Evolutionary conservation across 108 stramenopile genomes (phyloP).

Genomic region (Licmophora abbreviata): DNA sequence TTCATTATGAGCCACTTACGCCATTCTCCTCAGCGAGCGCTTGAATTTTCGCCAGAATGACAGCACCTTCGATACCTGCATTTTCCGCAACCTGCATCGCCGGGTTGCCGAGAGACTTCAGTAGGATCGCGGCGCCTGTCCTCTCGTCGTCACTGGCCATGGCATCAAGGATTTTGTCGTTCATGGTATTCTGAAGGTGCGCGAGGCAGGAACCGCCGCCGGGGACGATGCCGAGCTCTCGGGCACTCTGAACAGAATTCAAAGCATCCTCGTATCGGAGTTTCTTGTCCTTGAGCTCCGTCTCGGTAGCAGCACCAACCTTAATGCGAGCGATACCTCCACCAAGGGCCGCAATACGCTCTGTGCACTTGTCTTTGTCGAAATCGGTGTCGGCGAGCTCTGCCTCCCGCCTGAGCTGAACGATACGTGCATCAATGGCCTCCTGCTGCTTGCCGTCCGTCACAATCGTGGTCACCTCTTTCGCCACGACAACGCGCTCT

Average conservation of each 20-base stretch:
- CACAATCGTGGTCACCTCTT: slow-evolving; percentile 92
- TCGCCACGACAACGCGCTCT: slow-evolving; percentile 88
- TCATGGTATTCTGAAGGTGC: slow-evolving; percentile 63
- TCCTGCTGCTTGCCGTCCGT: slow-evolving; percentile 88
- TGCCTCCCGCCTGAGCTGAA: slow-evolving; percentile 76
- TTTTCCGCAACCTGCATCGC: slow-evolving; percentile 92
- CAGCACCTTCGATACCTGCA: slow-evolving; percentile 94
- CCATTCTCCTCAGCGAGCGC: slow-evolving; percentile 67
- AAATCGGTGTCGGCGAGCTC: slow-evolving; percentile 88
- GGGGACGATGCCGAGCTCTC: slow-evolving; percentile 93
- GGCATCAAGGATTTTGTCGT: slow-evolving; percentile 57
- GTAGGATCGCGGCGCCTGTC: slow-evolving; percentile 81
- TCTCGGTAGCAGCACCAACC: slow-evolving; percentile 97
- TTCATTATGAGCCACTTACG: slow-evolving; percentile 33
- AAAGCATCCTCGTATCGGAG: slow-evolving; percentile 96
- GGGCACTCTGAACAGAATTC: slow-evolving; percentile 87
- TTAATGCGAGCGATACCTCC: slow-evolving; percentile 97
- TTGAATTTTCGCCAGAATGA: slow-evolving; percentile 89
- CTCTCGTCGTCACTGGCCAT: slow-evolving; percentile 89
- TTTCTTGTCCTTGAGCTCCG: slow-evolving; percentile 98
- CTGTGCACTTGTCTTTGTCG: slow-evolving; percentile 88
- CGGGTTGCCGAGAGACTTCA: slow-evolving; percentile 80
- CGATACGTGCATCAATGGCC: slow-evolving; percentile 82
- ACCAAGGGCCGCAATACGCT: slow-evolving; percentile 92
- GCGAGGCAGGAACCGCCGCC: slow-evolving; percentile 91